Evolutionary conservation across 2,329 filamentous ascomycete genomes (phyloP), one percentile per base, ranked within the genome.

Genomic region (Mycocentrospora acerina): DNA sequence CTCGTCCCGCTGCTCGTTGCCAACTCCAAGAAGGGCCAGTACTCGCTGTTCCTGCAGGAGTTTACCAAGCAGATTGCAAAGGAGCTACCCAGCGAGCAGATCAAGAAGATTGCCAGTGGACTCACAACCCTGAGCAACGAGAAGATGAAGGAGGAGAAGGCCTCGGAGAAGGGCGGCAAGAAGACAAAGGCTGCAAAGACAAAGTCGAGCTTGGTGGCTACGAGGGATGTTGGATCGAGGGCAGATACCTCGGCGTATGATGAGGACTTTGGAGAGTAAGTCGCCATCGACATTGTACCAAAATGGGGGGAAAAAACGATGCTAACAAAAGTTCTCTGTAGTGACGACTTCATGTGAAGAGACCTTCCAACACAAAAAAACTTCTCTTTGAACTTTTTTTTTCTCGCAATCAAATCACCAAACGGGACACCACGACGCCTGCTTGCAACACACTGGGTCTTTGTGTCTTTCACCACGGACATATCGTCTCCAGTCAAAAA

Each of bases 61-160:
- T 93, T 98, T 62, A 72, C 80, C 50, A 95, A 95, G 76, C 83
- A 88, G 62, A 79, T 97, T 29, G 81, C 84, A 57, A 90, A 90
- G 71, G 90, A 95, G 18, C 71, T 98, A 53, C 83, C 86, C 11
- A 95, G 88, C 65, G 85, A 93, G 40, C 90, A 97, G 73, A 90
- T 97, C 72, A 96, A 97, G 81, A 97, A 97, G 78, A 81, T 95
- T 52, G 82, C 89, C 10, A 94, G 87, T 68, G 79, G 81, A 4
- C 72, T 98, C 60, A 95, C 90, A n/a, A 85, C 90, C 4, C 78
- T 95, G 40, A 81, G 88, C 66, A 98, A 98, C 67, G 93, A 97
- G 80, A 96, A 95, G 79, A 85, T 97, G 85, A 94, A 90, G 76
- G 90, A 96, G 70, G 93, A 98, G 79, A 96, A 97, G 79, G 83